Percentiles rank a stretch among this genome's conserved stretches.
Conservation (phyloP, 2,329 filamentous ascomycete species). For the Claviceps maximensis region DNA sequence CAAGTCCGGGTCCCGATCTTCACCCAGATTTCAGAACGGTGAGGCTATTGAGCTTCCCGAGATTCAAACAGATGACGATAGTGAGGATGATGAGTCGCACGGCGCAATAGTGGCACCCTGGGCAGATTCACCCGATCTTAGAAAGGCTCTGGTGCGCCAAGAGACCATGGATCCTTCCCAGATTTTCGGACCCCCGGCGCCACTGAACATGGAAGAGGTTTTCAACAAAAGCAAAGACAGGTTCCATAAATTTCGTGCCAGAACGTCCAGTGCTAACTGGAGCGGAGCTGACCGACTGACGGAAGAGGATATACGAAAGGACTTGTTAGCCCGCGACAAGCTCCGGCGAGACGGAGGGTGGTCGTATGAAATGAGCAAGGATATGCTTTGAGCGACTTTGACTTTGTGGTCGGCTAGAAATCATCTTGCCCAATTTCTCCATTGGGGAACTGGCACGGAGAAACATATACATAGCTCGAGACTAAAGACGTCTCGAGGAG, state of each 20-base stretch:
- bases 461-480: not conserved
- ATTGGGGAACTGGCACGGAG: not conserved
- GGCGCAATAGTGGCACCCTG: constrained; percentile 53
- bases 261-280: constrained; percentile 95
- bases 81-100: constrained; percentile 57
- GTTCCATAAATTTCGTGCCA: constrained; percentile 74
- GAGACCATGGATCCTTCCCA: constrained; percentile 72
- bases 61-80: constrained; percentile 88
- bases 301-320: constrained; percentile 72
- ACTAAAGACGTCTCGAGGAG: not conserved
- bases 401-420: not conserved
- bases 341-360: constrained; percentile 75
- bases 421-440: not conserved
- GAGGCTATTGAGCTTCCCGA: constrained; percentile 88
- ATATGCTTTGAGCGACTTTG: constrained; percentile 23
- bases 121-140: constrained; percentile 79
- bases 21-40: constrained; percentile 76
- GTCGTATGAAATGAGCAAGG: constrained; percentile 51
- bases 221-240: constrained; percentile 81
- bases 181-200: constrained; percentile 80
- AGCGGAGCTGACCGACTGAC: constrained; percentile 68
- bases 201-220: constrained; percentile 90
- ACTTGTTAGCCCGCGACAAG: constrained; percentile 65
- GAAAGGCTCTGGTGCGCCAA: constrained; percentile 62
- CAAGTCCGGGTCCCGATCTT: constrained; percentile 53